A percentile compares a stretch with the other conserved stretches of the same genome.
phyloP scores from a whole-genome alignment of 768 basidiomycete genomes.

The Rhodotorula taiwanensis region DNA sequence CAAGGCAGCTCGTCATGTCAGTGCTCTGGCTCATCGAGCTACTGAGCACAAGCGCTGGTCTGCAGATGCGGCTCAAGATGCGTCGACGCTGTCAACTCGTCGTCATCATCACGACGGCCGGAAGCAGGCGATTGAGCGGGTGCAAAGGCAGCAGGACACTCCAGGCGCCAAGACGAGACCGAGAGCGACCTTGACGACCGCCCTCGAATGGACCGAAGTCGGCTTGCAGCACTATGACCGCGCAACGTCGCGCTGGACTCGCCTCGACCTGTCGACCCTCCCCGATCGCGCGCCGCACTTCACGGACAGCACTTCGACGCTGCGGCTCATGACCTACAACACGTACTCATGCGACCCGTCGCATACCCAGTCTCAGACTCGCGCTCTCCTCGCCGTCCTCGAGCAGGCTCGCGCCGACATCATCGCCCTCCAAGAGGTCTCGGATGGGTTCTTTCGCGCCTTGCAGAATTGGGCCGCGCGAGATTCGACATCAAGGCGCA shows the following conservation, averaged over 20 bases:
- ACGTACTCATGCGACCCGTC: slow-evolving; percentile 13
- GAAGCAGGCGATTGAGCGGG: no score
- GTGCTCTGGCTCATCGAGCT: no score
- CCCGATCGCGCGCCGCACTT: neutral
- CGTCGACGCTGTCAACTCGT: no score
- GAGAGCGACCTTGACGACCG: no score
- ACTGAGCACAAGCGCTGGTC: no score
- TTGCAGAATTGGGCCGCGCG: slow-evolving; percentile 1
- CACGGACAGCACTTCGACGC: neutral
- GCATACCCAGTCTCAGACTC: slow-evolving; percentile 12
- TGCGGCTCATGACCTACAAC: slow-evolving; percentile 22
- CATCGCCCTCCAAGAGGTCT: slow-evolving; percentile 33
- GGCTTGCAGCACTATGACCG: neutral
- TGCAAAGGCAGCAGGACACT: no score
- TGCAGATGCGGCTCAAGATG: no score
- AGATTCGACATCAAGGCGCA: slow-evolving; percentile 10
- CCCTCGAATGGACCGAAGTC: neutral
- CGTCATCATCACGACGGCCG: no score
- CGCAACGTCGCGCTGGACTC: neutral
- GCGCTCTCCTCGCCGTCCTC: slow-evolving; percentile 8
- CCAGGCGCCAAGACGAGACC: no score
- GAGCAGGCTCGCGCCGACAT: neutral
- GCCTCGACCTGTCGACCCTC: neutral
- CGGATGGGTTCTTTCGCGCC: slow-evolving; percentile 10
- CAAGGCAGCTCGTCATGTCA: no score